Percentiles rank a stretch among this genome's conserved stretches.
Conservation (phyloP, 495 filamentous ascomycete genomes). For the Neurospora sp. region DNA sequence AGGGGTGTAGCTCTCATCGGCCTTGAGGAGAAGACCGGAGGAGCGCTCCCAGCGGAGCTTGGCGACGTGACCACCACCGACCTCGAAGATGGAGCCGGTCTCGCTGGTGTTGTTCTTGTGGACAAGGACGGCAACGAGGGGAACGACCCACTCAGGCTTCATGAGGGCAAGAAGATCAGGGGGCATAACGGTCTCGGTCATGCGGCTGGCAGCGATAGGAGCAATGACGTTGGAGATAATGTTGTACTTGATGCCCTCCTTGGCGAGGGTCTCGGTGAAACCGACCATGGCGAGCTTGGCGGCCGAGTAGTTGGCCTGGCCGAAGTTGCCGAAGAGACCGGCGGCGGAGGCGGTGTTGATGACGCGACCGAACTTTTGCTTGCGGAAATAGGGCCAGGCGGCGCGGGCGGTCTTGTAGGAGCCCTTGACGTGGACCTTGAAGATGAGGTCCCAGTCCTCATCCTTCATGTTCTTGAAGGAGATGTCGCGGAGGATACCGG, state of each 20-base stretch:
- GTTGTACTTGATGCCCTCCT: constrained; percentile 98
- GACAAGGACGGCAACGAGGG: constrained; percentile 79
- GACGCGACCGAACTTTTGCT: constrained; percentile 93
- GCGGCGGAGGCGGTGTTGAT: constrained; percentile 96
- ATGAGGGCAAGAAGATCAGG: constrained; percentile 81
- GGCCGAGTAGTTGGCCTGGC: constrained; percentile 95
- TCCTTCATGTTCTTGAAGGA: constrained; percentile 99
- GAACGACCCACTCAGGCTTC: constrained; percentile 94
- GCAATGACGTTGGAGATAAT: constrained; percentile 94
- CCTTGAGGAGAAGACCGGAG: constrained; percentile 81
- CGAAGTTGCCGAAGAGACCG: constrained; percentile 91
- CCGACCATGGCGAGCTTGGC: constrained; percentile 94
- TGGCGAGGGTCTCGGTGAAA: constrained; percentile 96
- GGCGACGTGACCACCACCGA: constrained; percentile 84
- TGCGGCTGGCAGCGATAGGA: constrained; percentile 89
- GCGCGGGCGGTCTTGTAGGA: constrained; percentile 95
- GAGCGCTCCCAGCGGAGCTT: constrained; percentile 95
- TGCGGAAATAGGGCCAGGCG: constrained; percentile 95
- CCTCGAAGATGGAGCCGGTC: constrained; percentile 85
- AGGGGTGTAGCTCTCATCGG: constrained; percentile 79
- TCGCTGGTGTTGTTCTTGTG: constrained; percentile 83
- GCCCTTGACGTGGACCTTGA: constrained; percentile 88
- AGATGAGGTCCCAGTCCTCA: constrained; percentile 90
- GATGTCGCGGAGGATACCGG: constrained; percentile 90
- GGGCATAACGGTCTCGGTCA: constrained; percentile 98